Percentiles rank a stretch among this genome's conserved stretches.
phyloP scores from a whole-genome alignment of 2,329 filamentous ascomycete genomes.

The Fusarium humuli region DNA sequence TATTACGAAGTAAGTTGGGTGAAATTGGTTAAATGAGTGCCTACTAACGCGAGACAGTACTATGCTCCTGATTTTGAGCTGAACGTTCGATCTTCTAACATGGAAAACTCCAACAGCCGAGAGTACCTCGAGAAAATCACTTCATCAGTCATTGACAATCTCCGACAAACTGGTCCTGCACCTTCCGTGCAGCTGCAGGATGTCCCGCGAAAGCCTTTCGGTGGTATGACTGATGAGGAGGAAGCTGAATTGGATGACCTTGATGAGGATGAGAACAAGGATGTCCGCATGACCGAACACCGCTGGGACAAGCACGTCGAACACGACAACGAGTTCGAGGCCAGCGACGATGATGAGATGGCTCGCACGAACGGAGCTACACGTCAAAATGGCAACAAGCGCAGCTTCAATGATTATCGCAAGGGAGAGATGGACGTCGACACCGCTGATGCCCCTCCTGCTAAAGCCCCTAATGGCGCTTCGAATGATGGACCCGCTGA shows the following conservation, averaged over 20 bases:
- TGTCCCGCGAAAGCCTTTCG: slow-evolving; percentile 70
- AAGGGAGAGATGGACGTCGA: slow-evolving; percentile 57
- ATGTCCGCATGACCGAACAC: slow-evolving; percentile 83
- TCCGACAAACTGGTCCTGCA: slow-evolving; percentile 85
- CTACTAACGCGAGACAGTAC: slow-evolving; percentile 67
- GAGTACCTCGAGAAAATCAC: slow-evolving; percentile 87
- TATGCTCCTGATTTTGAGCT: slow-evolving; percentile 92
- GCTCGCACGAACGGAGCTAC: slow-evolving; percentile 78
- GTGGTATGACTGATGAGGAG: slow-evolving; percentile 73
- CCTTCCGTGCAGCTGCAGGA: slow-evolving; percentile 95
- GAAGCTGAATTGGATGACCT: slow-evolving; percentile 74
- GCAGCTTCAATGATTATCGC: slow-evolving; percentile 64
- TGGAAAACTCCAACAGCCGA: slow-evolving; percentile 89
- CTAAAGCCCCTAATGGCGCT: slow-evolving; percentile 51
- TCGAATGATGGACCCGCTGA: slow-evolving; percentile 46
- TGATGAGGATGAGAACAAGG: slow-evolving; percentile 88
- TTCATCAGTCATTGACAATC: slow-evolving; percentile 83
- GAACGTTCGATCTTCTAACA: slow-evolving; percentile 87
- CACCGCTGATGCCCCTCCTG: slow-evolving; percentile 54
- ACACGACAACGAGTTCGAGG: slow-evolving; percentile 83
- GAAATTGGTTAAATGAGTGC: neutral
- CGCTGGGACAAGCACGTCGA: slow-evolving; percentile 83
- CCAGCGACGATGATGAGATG: slow-evolving; percentile 91
- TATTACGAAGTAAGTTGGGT: slow-evolving; percentile 79
- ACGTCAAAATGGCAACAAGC: slow-evolving; percentile 59